phyloP scores from a whole-genome alignment of 2,329 filamentous ascomycete genomes.

The Gyromitra esculenta region DNA sequence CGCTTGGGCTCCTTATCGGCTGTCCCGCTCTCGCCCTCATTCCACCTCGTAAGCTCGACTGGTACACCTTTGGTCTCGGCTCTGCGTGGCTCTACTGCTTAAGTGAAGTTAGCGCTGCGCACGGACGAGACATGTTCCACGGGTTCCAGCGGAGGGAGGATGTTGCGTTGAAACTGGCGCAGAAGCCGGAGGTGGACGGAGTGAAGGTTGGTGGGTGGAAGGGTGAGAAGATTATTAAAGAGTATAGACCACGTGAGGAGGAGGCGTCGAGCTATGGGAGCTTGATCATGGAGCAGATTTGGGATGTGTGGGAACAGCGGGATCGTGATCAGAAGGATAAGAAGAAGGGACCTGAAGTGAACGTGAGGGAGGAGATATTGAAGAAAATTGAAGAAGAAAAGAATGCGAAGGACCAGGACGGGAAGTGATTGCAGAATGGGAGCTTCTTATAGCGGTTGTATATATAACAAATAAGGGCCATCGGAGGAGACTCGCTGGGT shows the following conservation, averaged over 20 bases:
- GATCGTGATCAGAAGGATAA: slow-evolving; percentile 54
- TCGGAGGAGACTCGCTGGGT: not conserved
- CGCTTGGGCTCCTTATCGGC: slow-evolving; percentile 65
- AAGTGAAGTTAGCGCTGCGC: slow-evolving; percentile 62
- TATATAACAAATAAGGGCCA: slow-evolving; percentile 26
- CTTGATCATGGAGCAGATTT: slow-evolving; percentile 51
- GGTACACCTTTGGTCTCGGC: slow-evolving; percentile 68
- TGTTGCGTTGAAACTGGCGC: slow-evolving; percentile 58
- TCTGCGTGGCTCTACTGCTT: slow-evolving; percentile 65
- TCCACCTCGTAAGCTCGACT: slow-evolving; percentile 71
- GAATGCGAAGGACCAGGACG: slow-evolving; percentile 48
- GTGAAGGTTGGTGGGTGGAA: slow-evolving; percentile 39
- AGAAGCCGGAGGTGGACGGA: slow-evolving; percentile 57
- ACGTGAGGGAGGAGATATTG: slow-evolving; percentile 60
- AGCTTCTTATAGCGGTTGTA: slow-evolving; percentile 3
- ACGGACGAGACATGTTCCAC: slow-evolving; percentile 36
- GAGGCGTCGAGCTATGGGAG: slow-evolving; percentile 49
- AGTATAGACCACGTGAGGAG: slow-evolving; percentile 42
- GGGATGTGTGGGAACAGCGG: slow-evolving; percentile 56
- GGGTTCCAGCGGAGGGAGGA: slow-evolving; percentile 61
- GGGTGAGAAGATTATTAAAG: slow-evolving; percentile 44
- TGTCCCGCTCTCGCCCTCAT: slow-evolving; percentile 68
- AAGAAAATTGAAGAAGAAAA: slow-evolving; percentile 57
- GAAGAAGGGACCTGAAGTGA: slow-evolving; percentile 47
- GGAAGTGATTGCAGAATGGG: slow-evolving; percentile 32